Evolutionary conservation across 164 flowering plant species (phyloP).

Genomic region (Sedum album): DNA sequence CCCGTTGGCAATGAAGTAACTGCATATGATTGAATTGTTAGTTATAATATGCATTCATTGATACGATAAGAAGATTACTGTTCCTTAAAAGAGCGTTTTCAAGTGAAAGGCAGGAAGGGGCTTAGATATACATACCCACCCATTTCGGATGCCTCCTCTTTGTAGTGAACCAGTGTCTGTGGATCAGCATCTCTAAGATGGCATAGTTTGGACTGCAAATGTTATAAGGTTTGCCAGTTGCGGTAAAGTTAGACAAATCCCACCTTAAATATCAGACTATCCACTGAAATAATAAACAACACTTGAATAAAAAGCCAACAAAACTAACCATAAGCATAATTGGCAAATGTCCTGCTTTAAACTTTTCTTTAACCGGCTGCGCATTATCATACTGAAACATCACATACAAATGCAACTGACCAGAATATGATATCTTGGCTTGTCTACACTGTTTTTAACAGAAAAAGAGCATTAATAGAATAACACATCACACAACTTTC

Average conservation of each 20-base stretch:
- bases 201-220: constrained; percentile 66
- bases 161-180: constrained; percentile 33
- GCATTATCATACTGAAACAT: constrained; percentile 41
- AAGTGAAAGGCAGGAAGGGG: neutral
- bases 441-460: constrained; percentile 61
- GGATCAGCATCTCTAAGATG: constrained; percentile 52
- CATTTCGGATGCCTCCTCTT: constrained; percentile 83
- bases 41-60: neutral
- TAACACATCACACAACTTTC: neutral
- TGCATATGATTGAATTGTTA: constrained; percentile 12
- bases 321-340: constrained; percentile 71
- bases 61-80: neutral
- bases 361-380: constrained; percentile 22
- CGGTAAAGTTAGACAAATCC: no score
- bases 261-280: no score
- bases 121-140: constrained; percentile 75
- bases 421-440: constrained; percentile 55
- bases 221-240: neutral
- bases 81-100: neutral
- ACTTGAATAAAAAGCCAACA: constrained; percentile 6
- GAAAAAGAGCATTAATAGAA: neutral
- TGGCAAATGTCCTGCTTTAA: constrained; percentile 61
- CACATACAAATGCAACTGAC: constrained; percentile 39
- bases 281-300: neutral
- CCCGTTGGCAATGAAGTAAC: constrained; percentile 83